Conservation (phyloP, 2,329 filamentous ascomycete genomes). For the Cordyceps tenuipes region DNA sequence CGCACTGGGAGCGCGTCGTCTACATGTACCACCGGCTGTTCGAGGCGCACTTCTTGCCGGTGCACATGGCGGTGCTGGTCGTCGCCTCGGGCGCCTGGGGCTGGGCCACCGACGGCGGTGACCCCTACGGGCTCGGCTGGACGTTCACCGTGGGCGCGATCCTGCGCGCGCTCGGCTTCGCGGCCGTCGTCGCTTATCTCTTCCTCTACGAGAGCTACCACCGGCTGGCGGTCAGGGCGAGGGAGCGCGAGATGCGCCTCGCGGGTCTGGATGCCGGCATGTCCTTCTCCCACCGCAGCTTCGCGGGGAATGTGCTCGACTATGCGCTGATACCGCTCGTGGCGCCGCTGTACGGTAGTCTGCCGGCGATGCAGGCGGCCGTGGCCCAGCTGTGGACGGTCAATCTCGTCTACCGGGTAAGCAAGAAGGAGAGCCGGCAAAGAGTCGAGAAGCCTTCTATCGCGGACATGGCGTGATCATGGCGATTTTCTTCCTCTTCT, state of each 20-base stretch:
- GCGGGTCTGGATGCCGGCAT: conserved; percentile 57
- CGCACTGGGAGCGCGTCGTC: conserved; percentile 47
- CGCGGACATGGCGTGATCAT: conserved; percentile 36
- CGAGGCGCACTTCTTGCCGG: conserved; percentile 64
- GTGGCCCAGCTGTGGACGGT: conserved; percentile 63
- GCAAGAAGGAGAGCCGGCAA: conserved; percentile 56
- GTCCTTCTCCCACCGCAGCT: conserved; percentile 52
- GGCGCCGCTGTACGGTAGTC: conserved; percentile 58
- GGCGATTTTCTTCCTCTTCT: background rate
- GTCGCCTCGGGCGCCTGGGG: conserved; percentile 54
- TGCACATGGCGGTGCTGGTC: conserved; percentile 58
- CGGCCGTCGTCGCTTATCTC: conserved; percentile 55
- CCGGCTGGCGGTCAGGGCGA: conserved; percentile 47
- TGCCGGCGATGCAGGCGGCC: conserved; percentile 60
- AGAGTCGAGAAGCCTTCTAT: conserved; percentile 35
- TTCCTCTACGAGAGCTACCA: conserved; percentile 63
- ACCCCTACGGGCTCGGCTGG: conserved; percentile 47
- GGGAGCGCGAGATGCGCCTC: conserved; percentile 58
- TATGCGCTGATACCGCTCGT: conserved; percentile 59
- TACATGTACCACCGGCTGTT: conserved; percentile 60
- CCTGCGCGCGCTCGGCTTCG: conserved; percentile 52
- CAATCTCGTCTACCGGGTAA: conserved; percentile 62
- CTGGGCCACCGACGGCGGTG: conserved; percentile 42
- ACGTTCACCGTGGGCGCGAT: conserved; percentile 52
- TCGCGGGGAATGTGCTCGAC: conserved; percentile 51